Conservation (phyloP, 2,329 filamentous ascomycete species). For the Stagonosporopsis rhizophila region DNA sequence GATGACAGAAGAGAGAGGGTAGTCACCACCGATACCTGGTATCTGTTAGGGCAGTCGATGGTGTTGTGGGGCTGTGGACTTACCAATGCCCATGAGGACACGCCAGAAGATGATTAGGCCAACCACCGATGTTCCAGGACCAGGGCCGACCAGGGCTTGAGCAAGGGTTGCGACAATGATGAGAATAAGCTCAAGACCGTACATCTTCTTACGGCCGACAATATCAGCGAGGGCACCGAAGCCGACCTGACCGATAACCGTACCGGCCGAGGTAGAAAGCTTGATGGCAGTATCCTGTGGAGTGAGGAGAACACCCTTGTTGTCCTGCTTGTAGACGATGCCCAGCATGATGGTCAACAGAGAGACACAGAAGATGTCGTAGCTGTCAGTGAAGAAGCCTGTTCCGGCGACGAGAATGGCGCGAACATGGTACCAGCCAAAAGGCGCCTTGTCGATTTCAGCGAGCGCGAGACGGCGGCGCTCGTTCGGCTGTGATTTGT, state of each 20-base stretch:
- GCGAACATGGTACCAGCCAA: slow-evolving; percentile 82
- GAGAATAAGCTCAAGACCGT: slow-evolving; percentile 62
- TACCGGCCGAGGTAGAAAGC: slow-evolving; percentile 82
- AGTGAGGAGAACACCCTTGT: slow-evolving; percentile 62
- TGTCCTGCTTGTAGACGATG: slow-evolving; percentile 72
- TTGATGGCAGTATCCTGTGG: slow-evolving; percentile 84
- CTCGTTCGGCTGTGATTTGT: slow-evolving; percentile 71
- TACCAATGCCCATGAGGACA: slow-evolving; percentile 51
- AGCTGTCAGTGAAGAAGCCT: slow-evolving; percentile 86
- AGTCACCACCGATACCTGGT: slow-evolving; percentile 69
- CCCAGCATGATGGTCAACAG: slow-evolving; percentile 70
- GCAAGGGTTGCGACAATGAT: slow-evolving; percentile 51
- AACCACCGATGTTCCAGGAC: slow-evolving; percentile 46
- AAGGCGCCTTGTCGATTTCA: slow-evolving; percentile 81
- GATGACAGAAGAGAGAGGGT: slow-evolving; percentile 83
- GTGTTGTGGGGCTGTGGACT: slow-evolving; percentile 48
- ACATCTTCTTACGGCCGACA: slow-evolving; percentile 83
- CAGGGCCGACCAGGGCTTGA: slow-evolving; percentile 44
- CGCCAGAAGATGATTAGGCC: slow-evolving; percentile 52
- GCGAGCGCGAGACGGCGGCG: slow-evolving; percentile 79
- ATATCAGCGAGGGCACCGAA: slow-evolving; percentile 71
- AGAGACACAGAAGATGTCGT: slow-evolving; percentile 65
- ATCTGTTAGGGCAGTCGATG: slow-evolving; percentile 8
- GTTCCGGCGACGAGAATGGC: slow-evolving; percentile 81
- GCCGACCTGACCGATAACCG: slow-evolving; percentile 80